A percentile compares a stretch with the other conserved stretches of the same genome.
Conservation (phyloP, 2,329 filamentous ascomycete species). For the Botryosphaeria dothidea region DNA sequence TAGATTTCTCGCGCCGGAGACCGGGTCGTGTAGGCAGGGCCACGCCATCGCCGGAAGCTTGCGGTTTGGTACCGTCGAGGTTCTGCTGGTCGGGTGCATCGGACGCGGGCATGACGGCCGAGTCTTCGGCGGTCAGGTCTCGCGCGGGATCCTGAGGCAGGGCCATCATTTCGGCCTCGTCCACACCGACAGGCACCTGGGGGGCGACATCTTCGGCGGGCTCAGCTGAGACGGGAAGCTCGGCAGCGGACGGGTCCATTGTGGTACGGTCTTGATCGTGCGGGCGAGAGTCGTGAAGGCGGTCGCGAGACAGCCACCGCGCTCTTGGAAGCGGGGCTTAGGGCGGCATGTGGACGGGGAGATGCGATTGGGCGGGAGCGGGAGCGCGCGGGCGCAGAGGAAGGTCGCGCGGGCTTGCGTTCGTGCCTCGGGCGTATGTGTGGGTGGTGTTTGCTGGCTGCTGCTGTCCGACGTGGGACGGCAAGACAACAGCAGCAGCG, state of each 20-base stretch:
- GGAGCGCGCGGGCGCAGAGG: neutral
- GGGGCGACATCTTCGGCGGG: conserved; percentile 24
- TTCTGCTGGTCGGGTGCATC: conserved; percentile 38
- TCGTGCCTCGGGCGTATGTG: neutral
- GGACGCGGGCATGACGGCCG: conserved; percentile 34
- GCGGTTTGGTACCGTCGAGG: conserved; percentile 22
- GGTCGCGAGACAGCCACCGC: conserved; percentile 12
- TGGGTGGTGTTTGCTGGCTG: conserved; percentile 2
- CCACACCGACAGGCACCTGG: conserved; percentile 37
- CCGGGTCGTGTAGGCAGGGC: conserved; percentile 38
- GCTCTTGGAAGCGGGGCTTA: conserved; percentile 5
- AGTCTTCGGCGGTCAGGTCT: conserved; percentile 28
- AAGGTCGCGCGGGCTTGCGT: neutral
- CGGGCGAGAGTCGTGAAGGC: neutral
- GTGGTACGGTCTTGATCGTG: neutral
- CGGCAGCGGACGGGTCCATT: conserved; percentile 11
- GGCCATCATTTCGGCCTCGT: conserved; percentile 39
- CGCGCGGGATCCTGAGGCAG: conserved; percentile 32
- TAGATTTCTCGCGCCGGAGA: conserved; percentile 43
- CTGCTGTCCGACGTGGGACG: conserved; percentile 13
- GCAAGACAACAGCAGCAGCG: neutral
- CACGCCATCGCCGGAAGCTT: conserved; percentile 23
- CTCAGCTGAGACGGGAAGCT: conserved; percentile 5
- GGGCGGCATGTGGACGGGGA: conserved; percentile 8
- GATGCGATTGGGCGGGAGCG: neutral